These are phyloP conservation scores for Penicillium goetzii DNA, from an alignment of 495 filamentous ascomycete genomes.

Conservation along the genomic window DNA sequence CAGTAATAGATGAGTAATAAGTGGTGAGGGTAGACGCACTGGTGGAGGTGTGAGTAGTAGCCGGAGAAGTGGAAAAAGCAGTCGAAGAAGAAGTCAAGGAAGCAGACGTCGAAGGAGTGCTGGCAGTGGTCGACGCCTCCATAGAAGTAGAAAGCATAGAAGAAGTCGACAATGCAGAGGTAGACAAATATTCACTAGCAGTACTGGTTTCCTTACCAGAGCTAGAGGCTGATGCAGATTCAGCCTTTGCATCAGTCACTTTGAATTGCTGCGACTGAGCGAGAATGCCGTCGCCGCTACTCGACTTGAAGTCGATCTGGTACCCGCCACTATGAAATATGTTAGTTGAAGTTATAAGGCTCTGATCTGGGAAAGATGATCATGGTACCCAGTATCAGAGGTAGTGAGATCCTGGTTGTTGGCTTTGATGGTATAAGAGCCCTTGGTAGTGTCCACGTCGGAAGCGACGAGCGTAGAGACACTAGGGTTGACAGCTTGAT, in stretches of 20 bases:
- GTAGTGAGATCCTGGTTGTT: slow-evolving; percentile 17
- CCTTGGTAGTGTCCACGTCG: slow-evolving; percentile 32
- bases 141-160: slow-evolving; percentile 25
- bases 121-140: slow-evolving; percentile 23
- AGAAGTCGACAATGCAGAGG: slow-evolving; percentile 19
- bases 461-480: slow-evolving; percentile 45
- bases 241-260: slow-evolving; percentile 28
- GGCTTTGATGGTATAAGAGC: slow-evolving; percentile 37
- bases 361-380: neutral
- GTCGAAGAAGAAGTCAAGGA: slow-evolving; percentile 29
- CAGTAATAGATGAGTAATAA: slow-evolving; percentile 26
- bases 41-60: slow-evolving; percentile 33
- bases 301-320: slow-evolving; percentile 41
- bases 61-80: slow-evolving; percentile 29
- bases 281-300: slow-evolving; percentile 32
- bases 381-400: slow-evolving; percentile 30
- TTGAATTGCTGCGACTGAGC: slow-evolving; percentile 43
- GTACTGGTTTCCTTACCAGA: slow-evolving; percentile 40
- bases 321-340: slow-evolving; percentile 29
- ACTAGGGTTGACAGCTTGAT: slow-evolving; percentile 39
- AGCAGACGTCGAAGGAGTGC: slow-evolving; percentile 23
- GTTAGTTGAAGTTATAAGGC: neutral
- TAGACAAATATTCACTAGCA: slow-evolving; percentile 31
- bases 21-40: slow-evolving; percentile 33
- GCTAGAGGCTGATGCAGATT: slow-evolving; percentile 24